Base-by-base conservation (phyloP, 768 basidiomycete genomes). In the Holtermannia corniformis region DNA sequence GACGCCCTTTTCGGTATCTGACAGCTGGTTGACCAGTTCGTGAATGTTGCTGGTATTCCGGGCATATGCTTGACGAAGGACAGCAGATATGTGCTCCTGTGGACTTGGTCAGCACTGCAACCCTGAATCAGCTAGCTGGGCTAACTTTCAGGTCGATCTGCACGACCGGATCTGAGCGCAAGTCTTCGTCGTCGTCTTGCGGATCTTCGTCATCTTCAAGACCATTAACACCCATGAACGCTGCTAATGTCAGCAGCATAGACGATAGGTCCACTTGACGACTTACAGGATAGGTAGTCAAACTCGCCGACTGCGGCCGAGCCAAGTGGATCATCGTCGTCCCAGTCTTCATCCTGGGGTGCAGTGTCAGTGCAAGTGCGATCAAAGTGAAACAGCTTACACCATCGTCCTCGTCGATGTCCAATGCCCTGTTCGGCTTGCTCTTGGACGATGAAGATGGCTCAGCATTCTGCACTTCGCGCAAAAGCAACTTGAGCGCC, bases 271-370 rank as follows among this genome's bases (percentile, higher is more conserved):
- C n/a, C 2, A 21, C 27, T 7, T 49, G 40, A 47, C 4, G 22
- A 55, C 73, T 43, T 51, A 75, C 75, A 72, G 4, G 89, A 89
- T 32, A 95, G 74, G 76, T 82, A 87, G 21, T 82, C 81, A 58
- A 87, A 81, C 62, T 88, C 85, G n/a, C 86, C 85, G 47, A 81
- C 76, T 62, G 81, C 62, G 20, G 46, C 57, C 20, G 62, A 81
- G 46, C 80, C 75, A 27, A 79, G 70, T 45, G 78, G 80, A 51
- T 87, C 90, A 65, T 91, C 90, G 62, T 95, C 91, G 10, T 81
- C 79, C 93, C 93, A 97, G n/a, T 88, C 87, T 27, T 88, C 88
- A 58, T 90, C 86, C 67, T 67, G 43, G n/a, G n/a, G n/a, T n/a
- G n/a, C 3, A 27, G 4, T 26, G 19, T 55, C 52, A 56, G 59